Evolutionary conservation across 2,329 filamentous ascomycete genomes (phyloP), one percentile per base, ranked within the genome.

Genomic region (Fusarium udum): DNA sequence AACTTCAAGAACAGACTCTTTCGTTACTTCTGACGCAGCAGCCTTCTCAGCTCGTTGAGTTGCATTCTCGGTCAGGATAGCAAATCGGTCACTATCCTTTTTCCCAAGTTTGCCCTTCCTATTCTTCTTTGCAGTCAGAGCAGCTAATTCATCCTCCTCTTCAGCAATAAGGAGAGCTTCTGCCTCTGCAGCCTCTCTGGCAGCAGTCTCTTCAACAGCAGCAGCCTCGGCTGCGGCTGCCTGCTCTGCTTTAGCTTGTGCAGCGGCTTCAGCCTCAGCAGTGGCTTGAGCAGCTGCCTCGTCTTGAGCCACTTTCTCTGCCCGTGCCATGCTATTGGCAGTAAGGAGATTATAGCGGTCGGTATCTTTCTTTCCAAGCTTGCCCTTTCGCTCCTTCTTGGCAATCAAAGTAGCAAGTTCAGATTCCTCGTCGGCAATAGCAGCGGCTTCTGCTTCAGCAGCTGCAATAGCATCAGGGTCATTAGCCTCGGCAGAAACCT

Each of bases 371-470:
- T 84, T 87, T 7, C 72, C 76, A 24, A 85, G 73, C 63, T 81
- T 87, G 61, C 71, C 71, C 48, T 73, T 80, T 77, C 76, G 85
- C 87, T 75, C 82, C 72, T 86, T 87, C 75, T 87, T 88, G 24
- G 82, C 80, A 40, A 82, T 83, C 14, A 86, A 77, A 10, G 78
- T 75, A 36, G 78, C 80, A 14, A 85, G 77, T 56, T 86, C 71
- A 4, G 53, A 79, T 37, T 80, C 78, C 66, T 84, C 81, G 46
- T 83, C 78, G n/a, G 64, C 52, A 24, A 69, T 42, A 43, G 58
- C 61, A 37, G 53, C 51, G 22, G 61, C 70, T 37, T 66, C 69
- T 12, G 65, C 65, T 22, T 61, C 69, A 12, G 53, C 52, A 22
- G 55, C 40, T 53, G 63, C 65, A 39, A 64, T 58, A 15, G 59